Conservation (phyloP, 495 filamentous ascomycete species). For the Hypoxylon trugodes region DNA sequence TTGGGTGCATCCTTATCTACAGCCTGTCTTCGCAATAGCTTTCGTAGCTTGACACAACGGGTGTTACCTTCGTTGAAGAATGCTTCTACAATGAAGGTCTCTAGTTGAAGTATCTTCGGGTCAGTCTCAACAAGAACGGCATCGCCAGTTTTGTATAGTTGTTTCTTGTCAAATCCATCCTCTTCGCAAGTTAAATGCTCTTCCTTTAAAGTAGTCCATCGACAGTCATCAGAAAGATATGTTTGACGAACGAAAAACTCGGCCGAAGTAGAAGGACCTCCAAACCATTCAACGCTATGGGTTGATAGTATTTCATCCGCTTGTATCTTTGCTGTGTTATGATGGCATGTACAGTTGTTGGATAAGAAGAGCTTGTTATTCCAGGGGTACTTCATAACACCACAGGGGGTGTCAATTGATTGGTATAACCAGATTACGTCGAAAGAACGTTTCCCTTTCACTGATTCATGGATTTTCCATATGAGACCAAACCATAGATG, state of each 20-base stretch:
- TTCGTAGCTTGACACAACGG: constrained; percentile 52
- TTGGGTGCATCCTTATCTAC: constrained; percentile 46
- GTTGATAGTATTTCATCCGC: constrained; percentile 60
- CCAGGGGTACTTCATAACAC: constrained; percentile 69
- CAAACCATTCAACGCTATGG: constrained; percentile 65
- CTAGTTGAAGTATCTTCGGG: constrained; percentile 46
- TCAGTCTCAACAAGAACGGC: constrained; percentile 58
- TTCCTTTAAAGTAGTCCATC: constrained; percentile 60
- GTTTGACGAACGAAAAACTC: constrained; percentile 73
- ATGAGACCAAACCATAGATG: constrained; percentile 73
- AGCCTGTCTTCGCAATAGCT: constrained; percentile 53
- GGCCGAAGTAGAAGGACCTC: constrained; percentile 48
- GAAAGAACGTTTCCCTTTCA: constrained; percentile 52
- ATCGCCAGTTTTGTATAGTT: constrained; percentile 58
- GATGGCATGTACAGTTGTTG: constrained; percentile 75
- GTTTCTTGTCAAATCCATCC: background rate
- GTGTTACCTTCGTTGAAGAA: constrained; percentile 47
- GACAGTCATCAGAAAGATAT: constrained; percentile 61
- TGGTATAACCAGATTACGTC: constrained; percentile 77
- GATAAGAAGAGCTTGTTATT: constrained; percentile 78
- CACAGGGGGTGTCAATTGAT: constrained; percentile 71
- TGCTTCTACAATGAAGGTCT: constrained; percentile 63
- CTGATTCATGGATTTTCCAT: constrained; percentile 56
- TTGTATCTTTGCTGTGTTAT: constrained; percentile 49
- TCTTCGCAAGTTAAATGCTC: constrained; percentile 55